Conservation (phyloP, 2,329 filamentous ascomycete species). For the Pseudocercospora fuligena region DNA sequence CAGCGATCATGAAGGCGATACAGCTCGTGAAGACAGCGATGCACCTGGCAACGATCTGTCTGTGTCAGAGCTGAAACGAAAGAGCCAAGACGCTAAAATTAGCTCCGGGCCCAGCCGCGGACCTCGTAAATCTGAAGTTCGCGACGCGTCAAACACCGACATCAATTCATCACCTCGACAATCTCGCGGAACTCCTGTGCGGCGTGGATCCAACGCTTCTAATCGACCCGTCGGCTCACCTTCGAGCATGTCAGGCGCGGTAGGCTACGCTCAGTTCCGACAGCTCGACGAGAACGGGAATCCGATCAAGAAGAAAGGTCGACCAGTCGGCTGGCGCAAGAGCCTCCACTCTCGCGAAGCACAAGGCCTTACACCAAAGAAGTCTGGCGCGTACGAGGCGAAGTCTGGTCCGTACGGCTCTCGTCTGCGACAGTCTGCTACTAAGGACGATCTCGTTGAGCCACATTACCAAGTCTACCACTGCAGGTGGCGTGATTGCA, state of each 20-base stretch:
- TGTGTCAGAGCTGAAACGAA: not conserved
- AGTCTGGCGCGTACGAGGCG: constrained; percentile 14
- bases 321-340: constrained; percentile 57
- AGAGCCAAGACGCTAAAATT: constrained; percentile 8
- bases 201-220: constrained; percentile 11
- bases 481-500: constrained; percentile 64
- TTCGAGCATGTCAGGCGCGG: constrained; percentile 19
- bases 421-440: constrained; percentile 26
- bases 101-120: constrained; percentile 1
- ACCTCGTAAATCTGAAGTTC: constrained; percentile 18
- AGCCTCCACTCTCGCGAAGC: constrained; percentile 48
- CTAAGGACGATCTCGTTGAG: constrained; percentile 23
- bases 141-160: constrained; percentile 16
- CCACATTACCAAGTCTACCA: constrained; percentile 55
- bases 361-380: constrained; percentile 34
- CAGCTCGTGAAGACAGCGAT: constrained; percentile 2
- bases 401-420: constrained; percentile 22
- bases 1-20: not conserved
- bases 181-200: constrained; percentile 10
- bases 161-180: constrained; percentile 13
- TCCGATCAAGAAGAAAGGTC: constrained; percentile 50
- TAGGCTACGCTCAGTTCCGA: constrained; percentile 52
- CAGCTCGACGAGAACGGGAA: constrained; percentile 40
- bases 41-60: not conserved
- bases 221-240: not conserved